Evolutionary conservation across 163 green algal genomes (phyloP), one percentile per base, ranked within the genome.

Genomic region (Coccomyxa subellipsoidea): DNA sequence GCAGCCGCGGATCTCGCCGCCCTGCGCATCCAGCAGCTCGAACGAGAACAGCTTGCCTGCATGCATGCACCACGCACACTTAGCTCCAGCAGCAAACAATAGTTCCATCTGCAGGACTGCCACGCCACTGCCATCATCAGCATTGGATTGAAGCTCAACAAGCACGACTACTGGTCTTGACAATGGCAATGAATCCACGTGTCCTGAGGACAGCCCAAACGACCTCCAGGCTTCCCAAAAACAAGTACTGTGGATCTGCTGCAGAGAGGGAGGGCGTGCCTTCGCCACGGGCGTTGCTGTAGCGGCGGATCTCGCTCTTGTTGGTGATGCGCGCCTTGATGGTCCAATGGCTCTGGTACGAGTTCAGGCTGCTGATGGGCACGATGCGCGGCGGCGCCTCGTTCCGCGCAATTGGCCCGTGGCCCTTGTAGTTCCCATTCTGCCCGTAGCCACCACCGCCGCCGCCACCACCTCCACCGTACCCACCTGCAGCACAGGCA

Each of bases 41-140:
- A 99, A 98, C 72, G 83, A 94, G 86, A 98, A 97, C 34, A 99
- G 90, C 84, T 94, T 95, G 54, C 96, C 96, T 77, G 76, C 72
- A 77, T 23, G 34, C 79, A 81, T n/a, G 40, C 35, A 69, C 90
- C 91, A 80, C 47, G n/a, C 47, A 5, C 47, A 59, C 47, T 18
- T 27, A 1, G 4, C 3, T 59, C 47, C 47, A 59, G 47, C 47
- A 27, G n/a, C 47, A 8, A 18, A 59, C 23, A 18, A 59, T 59
- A 18, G 8, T 59, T 18, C 47, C 47, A 59, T 8, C 47, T 59
- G 47, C 23, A 27, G 47, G 47, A 18, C 47, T 27, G 0, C 23
- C 23, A 7, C 40, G 23, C 23, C 21, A 59, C 23, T 27, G 8
- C 8, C 39, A 54, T 54, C 39, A 54, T 54, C 39, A 54, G 8